Evolutionary conservation across 1,139 yeast species (phyloP).

Genomic region (Candida dubliniensis): DNA sequence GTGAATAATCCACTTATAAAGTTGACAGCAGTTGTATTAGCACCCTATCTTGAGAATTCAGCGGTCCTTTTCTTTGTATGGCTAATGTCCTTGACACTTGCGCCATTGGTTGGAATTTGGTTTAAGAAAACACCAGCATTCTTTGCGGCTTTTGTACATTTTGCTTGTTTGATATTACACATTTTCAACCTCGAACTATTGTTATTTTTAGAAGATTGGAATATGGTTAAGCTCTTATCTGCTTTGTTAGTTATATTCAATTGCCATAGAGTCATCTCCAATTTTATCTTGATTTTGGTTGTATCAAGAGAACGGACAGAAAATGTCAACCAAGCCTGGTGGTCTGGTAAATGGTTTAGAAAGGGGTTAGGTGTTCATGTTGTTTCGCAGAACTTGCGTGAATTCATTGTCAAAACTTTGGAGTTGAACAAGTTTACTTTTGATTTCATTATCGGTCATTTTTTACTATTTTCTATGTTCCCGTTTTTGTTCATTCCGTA

Average conservation of each 20-base stretch:
- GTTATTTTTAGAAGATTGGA: constrained; percentile 66
- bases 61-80: constrained; percentile 43
- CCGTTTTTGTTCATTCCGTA: constrained; percentile 70
- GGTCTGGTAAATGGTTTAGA: constrained; percentile 78
- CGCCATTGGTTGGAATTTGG: constrained; percentile 43
- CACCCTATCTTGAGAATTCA: constrained; percentile 55
- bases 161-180: constrained; percentile 51
- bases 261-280: constrained; percentile 47
- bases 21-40: constrained; percentile 46
- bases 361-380: constrained; percentile 60
- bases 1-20: constrained; percentile 57
- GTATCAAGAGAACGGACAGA: constrained; percentile 62
- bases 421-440: constrained; percentile 70
- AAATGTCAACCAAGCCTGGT: constrained; percentile 71
- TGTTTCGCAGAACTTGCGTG: constrained; percentile 68
- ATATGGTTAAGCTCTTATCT: constrained; percentile 54
- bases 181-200: constrained; percentile 58
- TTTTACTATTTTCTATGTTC: constrained; percentile 55
- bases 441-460: constrained; percentile 72
- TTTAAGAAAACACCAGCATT: constrained; percentile 36
- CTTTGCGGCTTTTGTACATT: constrained; percentile 54
- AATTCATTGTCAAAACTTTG: constrained; percentile 61
- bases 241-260: constrained; percentile 57
- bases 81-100: constrained; percentile 46
- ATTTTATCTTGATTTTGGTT: constrained; percentile 40